phyloP scores from a whole-genome alignment of 1,284 basidiomycete species.

The Malassezia pachydermatis region DNA sequence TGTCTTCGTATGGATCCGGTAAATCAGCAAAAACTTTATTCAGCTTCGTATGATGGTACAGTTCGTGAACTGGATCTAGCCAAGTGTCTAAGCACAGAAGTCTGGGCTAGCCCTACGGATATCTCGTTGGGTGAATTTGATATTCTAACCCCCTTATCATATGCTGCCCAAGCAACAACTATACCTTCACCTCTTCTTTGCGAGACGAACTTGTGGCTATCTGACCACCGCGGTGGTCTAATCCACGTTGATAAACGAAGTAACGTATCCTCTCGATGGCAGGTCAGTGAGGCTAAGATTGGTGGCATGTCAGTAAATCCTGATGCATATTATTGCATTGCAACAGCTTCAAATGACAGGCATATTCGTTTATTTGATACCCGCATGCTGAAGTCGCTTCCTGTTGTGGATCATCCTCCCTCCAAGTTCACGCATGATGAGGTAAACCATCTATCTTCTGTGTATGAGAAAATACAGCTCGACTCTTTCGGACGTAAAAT shows the following conservation, averaged over 20 bases:
- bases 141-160: constrained; percentile 30
- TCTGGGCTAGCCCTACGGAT: constrained; percentile 29
- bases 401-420: constrained; percentile 22
- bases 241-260: constrained; percentile 37
- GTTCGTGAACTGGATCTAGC: constrained; percentile 32
- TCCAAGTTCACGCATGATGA: constrained; percentile 31
- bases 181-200: too few species aligned
- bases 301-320: constrained; percentile 42
- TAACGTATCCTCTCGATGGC: constrained; percentile 28
- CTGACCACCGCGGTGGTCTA: constrained; percentile 42
- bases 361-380: constrained; percentile 41
- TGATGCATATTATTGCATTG: constrained; percentile 28
- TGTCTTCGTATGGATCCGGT: constrained; percentile 41
- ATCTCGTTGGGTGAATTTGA: constrained; percentile 42
- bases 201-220: constrained; percentile 36
- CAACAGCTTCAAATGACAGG: constrained; percentile 41
- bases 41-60: constrained; percentile 38
- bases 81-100: constrained; percentile 21
- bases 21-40: constrained; percentile 26
- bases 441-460: constrained; percentile 19
- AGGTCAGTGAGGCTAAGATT: constrained; percentile 45
- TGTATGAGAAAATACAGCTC: constrained; percentile 27
- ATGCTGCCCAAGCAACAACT: constrained; percentile 26
- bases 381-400: constrained; percentile 23
- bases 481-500: constrained; percentile 22